phyloP scores from a whole-genome alignment of 2,329 filamentous ascomycete genomes.

The Ascochyta koolunga region DNA sequence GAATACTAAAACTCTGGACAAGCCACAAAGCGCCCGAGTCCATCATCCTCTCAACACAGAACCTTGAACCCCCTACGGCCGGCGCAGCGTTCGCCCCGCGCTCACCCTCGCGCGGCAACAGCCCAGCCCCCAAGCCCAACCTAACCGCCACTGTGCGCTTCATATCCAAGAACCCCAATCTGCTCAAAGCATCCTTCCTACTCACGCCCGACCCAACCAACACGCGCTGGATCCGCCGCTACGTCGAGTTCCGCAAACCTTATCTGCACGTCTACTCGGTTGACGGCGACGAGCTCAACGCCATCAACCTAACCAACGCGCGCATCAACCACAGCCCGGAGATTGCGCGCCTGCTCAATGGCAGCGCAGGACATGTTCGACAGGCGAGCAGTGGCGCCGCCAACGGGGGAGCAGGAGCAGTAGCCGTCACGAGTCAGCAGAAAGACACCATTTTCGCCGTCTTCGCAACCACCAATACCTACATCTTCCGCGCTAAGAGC shows the following conservation, averaged over 20 bases:
- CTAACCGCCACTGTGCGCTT: slow-evolving; percentile 78
- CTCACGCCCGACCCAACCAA: slow-evolving; percentile 82
- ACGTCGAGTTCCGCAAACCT: slow-evolving; percentile 87
- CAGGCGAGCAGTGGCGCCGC: neutral
- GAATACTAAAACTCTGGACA: slow-evolving; percentile 69
- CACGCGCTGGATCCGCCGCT: slow-evolving; percentile 86
- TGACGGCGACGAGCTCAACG: slow-evolving; percentile 87
- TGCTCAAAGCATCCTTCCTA: slow-evolving; percentile 87
- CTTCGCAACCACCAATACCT: slow-evolving; percentile 93
- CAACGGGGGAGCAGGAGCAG: neutral
- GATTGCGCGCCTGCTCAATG: slow-evolving; percentile 74
- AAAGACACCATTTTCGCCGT: slow-evolving; percentile 81
- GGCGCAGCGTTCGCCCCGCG: slow-evolving; percentile 56
- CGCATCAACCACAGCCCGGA: slow-evolving; percentile 93
- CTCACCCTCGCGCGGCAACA: slow-evolving; percentile 46
- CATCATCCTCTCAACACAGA: slow-evolving; percentile 55
- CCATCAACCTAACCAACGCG: slow-evolving; percentile 86
- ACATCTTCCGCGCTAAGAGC: slow-evolving; percentile 87
- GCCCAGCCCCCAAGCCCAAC: slow-evolving; percentile 56
- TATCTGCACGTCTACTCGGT: slow-evolving; percentile 90
- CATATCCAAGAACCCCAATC: slow-evolving; percentile 72
- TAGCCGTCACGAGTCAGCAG: slow-evolving; percentile 41
- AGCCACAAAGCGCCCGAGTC: slow-evolving; percentile 52
- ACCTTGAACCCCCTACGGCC: slow-evolving; percentile 71
- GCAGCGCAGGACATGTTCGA: slow-evolving; percentile 37